phyloP scores from a whole-genome alignment of 768 basidiomycete species.

The Asterophora parasitica region DNA sequence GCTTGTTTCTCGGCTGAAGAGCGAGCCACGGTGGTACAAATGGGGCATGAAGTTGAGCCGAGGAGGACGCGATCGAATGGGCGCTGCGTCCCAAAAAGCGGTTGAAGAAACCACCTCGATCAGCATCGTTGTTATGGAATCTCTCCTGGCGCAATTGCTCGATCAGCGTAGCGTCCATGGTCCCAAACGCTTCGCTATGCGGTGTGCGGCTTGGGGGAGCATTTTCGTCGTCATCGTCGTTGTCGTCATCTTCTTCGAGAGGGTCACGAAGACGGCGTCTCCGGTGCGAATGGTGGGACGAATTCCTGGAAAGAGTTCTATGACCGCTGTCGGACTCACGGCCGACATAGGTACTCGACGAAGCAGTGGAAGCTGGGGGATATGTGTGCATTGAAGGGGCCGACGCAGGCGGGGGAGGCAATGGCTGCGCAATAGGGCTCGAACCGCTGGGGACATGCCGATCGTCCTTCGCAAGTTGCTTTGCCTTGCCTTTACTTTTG shows the following conservation, averaged over 20 bases:
- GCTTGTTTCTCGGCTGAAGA: constrained; percentile 56
- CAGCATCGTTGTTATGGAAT: constrained; percentile 19
- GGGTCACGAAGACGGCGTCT: constrained; percentile 27
- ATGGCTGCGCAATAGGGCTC: constrained; percentile 6
- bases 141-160: constrained; percentile 35
- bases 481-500: constrained; percentile 21
- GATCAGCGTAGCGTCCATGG: constrained; percentile 50
- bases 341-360: constrained; percentile 3
- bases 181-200: constrained; percentile 58
- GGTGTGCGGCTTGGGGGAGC: constrained; percentile 45
- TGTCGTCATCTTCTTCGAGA: constrained; percentile 23
- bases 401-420: constrained; percentile 19
- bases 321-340: constrained; percentile 4
- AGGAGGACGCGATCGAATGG: constrained; percentile 15
- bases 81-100: constrained; percentile 19
- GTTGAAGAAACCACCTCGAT: constrained; percentile 21
- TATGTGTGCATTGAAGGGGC: constrained; percentile 20
- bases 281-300: constrained; percentile 18
- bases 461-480: constrained; percentile 20
- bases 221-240: constrained; percentile 30
- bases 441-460: constrained; percentile 17
- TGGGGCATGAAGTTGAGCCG: constrained; percentile 23
- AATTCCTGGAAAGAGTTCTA: constrained; percentile 14
- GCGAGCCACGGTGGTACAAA: constrained; percentile 58
- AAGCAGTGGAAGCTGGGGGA: constrained; percentile 9